Percentiles rank a stretch among this genome's conserved stretches.
These are phyloP conservation scores for Telopea speciosissima DNA, from an alignment of 177 flowering plant species.

Conservation along the genomic window DNA sequence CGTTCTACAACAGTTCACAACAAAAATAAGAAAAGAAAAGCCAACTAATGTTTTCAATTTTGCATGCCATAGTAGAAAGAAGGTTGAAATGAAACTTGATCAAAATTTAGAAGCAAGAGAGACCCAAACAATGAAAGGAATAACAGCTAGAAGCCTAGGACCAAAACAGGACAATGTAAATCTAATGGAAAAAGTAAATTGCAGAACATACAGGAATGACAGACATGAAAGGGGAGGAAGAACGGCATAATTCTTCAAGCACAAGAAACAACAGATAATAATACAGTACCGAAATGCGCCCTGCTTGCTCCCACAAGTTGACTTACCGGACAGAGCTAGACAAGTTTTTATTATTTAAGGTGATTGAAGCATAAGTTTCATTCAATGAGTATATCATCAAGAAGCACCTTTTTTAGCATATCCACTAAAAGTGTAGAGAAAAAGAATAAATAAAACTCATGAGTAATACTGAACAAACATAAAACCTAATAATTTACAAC, in stretches of 20 bases:
- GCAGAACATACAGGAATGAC: neutral
- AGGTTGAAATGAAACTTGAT: constrained; percentile 1
- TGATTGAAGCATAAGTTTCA: neutral
- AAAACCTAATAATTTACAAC: too few species aligned
- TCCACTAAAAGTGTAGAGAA: too few species aligned
- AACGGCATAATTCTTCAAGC: constrained; percentile 1
- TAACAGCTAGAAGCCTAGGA: neutral
- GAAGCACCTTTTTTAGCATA: too few species aligned
- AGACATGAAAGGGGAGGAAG: too few species aligned
- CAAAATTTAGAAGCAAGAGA: too few species aligned
- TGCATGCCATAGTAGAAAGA: constrained; percentile 1
- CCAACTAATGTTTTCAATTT: constrained; percentile 7
- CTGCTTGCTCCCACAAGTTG: neutral
- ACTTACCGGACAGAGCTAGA: neutral
- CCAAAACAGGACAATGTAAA: neutral
- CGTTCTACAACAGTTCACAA: constrained; percentile 49
- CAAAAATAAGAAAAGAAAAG: constrained; percentile 4
- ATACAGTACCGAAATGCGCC: neutral
- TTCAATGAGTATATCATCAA: neutral
- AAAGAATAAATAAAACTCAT: too few species aligned
- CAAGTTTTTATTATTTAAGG: neutral
- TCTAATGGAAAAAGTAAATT: neutral
- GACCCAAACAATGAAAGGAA: neutral
- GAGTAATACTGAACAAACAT: too few species aligned
- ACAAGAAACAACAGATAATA: neutral